These are phyloP conservation scores for Candida gigantensis DNA, from an alignment of 1,139 yeast genomes.

Conservation along the genomic window DNA sequence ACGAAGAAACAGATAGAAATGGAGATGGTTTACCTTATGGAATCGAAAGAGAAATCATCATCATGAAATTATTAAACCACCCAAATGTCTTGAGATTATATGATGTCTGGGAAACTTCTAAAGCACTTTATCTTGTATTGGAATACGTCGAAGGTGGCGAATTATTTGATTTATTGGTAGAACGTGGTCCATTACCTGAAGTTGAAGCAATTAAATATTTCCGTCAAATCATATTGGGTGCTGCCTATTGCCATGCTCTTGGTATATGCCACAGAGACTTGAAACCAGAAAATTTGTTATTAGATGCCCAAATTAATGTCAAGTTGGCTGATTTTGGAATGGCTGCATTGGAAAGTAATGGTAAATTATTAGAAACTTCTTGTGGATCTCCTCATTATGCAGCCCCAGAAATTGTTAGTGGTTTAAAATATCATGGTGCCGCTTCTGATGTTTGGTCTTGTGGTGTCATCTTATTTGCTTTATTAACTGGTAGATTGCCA, in stretches of 20 bases:
- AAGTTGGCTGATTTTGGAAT: constrained; percentile 85
- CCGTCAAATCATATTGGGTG: constrained; percentile 73
- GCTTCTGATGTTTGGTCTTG: constrained; percentile 88
- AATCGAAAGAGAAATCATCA: constrained; percentile 78
- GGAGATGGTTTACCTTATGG: constrained; percentile 69
- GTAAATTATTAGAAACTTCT: constrained; percentile 70
- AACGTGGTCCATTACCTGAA: constrained; percentile 80
- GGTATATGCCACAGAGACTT: constrained; percentile 82
- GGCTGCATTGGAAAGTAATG: constrained; percentile 81
- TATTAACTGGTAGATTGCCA: constrained; percentile 76
- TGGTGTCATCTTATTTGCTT: constrained; percentile 77
- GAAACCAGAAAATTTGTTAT: constrained; percentile 73
- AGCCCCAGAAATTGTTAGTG: constrained; percentile 82
- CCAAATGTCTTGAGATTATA: constrained; percentile 74
- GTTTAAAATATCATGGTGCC: constrained; percentile 76
- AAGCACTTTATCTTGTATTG: constrained; percentile 68
- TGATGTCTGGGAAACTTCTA: constrained; percentile 84
- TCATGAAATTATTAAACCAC: constrained; percentile 76
- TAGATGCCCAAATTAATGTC: constrained; percentile 66
- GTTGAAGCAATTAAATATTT: constrained; percentile 72
- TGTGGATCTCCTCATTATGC: constrained; percentile 91
- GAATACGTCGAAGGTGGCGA: constrained; percentile 88
- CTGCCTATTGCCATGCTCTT: constrained; percentile 79
- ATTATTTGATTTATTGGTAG: constrained; percentile 71
- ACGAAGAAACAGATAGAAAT: constrained; percentile 33